These are phyloP conservation scores for Periconia digitata DNA, from an alignment of 2,329 filamentous ascomycete genomes.

Conservation along the genomic window DNA sequence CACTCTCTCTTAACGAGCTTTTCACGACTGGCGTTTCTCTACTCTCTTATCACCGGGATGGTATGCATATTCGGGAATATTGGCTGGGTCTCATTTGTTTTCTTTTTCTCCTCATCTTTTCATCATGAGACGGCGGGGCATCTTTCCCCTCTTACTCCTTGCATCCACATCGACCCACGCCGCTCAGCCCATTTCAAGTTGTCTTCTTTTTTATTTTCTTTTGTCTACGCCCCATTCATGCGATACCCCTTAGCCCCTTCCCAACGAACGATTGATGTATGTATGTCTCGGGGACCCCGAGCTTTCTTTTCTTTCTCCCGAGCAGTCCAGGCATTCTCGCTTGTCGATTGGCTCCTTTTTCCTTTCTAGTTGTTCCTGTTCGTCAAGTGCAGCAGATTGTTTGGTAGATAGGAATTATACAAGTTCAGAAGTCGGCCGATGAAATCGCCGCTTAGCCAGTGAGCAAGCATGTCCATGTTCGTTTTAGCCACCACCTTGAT, in stretches of 20 bases:
- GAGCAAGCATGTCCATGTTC: too few species aligned
- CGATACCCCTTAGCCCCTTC: slow-evolving; percentile 29
- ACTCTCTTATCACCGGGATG: slow-evolving; percentile 6
- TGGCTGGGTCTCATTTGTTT: slow-evolving; percentile 12
- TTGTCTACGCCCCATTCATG: slow-evolving; percentile 18
- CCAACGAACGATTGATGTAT: slow-evolving; percentile 14
- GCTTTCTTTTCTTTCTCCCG: slow-evolving; percentile 2
- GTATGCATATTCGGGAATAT: slow-evolving; percentile 23
- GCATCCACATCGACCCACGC: not conserved
- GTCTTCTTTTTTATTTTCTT: slow-evolving; percentile 28
- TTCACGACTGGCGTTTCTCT: slow-evolving; percentile 27
- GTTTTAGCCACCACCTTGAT: too few species aligned
- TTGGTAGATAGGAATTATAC: not conserved
- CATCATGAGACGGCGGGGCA: slow-evolving; percentile 17
- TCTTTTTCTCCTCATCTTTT: slow-evolving; percentile 6
- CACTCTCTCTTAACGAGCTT: slow-evolving; percentile 15
- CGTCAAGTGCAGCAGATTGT: not conserved
- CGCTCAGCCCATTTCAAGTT: slow-evolving; percentile 12
- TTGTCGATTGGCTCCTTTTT: not conserved
- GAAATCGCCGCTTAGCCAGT: too few species aligned
- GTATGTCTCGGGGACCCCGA: not conserved
- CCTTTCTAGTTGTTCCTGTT: not conserved
- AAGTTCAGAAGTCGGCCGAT: too few species aligned
- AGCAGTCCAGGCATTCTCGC: slow-evolving; percentile 9
- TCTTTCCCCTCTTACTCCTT: slow-evolving; percentile 14